Evolutionary conservation across 768 basidiomycete species (phyloP).

Genomic region (Podaxis rugospora): DNA sequence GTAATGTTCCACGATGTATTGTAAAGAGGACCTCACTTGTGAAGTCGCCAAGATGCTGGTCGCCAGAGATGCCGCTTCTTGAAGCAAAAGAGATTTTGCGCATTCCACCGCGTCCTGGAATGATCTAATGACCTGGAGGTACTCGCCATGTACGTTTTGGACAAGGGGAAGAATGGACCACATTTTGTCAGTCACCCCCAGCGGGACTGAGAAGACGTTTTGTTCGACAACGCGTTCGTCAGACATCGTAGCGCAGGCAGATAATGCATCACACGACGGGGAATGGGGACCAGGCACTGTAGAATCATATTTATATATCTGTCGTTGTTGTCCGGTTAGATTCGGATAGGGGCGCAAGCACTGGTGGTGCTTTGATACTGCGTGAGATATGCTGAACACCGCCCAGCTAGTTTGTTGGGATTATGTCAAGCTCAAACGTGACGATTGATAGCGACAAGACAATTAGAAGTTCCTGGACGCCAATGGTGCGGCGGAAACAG

Average conservation of each 20-base stretch:
- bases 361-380: background rate
- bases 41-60: background rate
- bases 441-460: background rate
- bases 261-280: constrained; percentile 1
- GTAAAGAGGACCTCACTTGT: background rate
- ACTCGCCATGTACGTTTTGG: background rate
- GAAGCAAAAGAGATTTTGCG: background rate
- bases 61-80: background rate
- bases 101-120: background rate
- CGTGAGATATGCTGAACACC: background rate
- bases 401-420: background rate
- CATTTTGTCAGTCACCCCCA: background rate
- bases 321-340: background rate
- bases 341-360: background rate
- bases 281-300: background rate
- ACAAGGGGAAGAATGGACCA: background rate
- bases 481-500: background rate
- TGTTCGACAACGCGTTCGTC: constrained; percentile 3
- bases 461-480: background rate
- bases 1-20: background rate
- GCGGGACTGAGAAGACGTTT: background rate
- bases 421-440: background rate
- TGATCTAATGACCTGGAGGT: background rate
- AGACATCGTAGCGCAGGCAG: background rate
- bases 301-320: background rate